Evolutionary conservation across 2,329 filamentous ascomycete genomes (phyloP).

Genomic region (Tolypocladium sp.): DNA sequence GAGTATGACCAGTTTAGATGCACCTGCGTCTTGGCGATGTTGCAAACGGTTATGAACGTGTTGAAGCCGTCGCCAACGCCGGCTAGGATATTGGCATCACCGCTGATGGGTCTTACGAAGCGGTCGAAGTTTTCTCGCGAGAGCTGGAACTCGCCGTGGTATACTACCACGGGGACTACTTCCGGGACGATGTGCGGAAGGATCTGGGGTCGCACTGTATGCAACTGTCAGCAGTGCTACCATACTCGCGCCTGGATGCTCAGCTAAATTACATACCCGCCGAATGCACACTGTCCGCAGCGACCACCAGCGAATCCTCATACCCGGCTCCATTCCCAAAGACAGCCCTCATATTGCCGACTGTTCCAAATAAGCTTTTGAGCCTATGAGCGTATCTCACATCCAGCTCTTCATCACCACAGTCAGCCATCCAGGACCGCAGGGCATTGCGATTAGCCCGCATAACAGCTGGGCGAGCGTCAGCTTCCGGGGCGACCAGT

Average conservation of each 20-base stretch:
- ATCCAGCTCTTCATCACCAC: not conserved
- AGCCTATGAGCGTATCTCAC: not conserved
- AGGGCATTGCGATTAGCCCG: not conserved
- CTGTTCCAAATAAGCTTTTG: not conserved
- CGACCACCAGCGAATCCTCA: not conserved
- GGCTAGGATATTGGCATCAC: not conserved
- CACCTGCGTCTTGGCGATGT: not conserved
- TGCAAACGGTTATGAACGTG: not conserved
- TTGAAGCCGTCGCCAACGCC: not conserved
- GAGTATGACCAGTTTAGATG: not conserved
- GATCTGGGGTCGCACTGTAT: not conserved
- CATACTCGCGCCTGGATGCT: not conserved
- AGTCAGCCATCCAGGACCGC: not conserved
- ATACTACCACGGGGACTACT: not conserved
- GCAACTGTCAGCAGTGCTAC: not conserved
- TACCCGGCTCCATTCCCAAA: not conserved
- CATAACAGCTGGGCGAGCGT: not conserved
- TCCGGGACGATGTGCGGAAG: not conserved
- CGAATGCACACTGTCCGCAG: not conserved
- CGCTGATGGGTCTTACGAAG: not conserved
- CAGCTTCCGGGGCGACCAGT: not conserved
- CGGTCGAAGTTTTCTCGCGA: not conserved
- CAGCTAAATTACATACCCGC: not conserved
- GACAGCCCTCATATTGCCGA: not conserved
- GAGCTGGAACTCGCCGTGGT: not conserved